Evolutionary conservation across 768 basidiomycete genomes (phyloP).

Genomic region (Lactifluus volemus): DNA sequence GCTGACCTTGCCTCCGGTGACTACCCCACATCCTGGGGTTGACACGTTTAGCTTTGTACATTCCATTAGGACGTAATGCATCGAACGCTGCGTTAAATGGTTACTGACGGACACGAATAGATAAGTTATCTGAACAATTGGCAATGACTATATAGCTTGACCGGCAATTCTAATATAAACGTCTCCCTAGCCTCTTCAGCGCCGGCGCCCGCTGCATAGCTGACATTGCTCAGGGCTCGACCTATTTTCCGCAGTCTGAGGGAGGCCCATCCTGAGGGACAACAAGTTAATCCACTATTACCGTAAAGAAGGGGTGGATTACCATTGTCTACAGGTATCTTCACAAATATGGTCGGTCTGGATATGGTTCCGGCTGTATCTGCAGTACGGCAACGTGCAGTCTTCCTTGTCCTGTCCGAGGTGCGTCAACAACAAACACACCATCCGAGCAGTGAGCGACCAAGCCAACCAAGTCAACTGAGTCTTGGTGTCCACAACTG

Average conservation of each 20-base stretch:
- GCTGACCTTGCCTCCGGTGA: neutral
- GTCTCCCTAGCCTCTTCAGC: neutral
- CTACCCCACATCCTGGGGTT: neutral
- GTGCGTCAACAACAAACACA: neutral
- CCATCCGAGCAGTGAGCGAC: neutral
- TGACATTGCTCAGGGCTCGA: conserved; percentile 3
- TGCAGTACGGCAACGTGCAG: conserved; percentile 3
- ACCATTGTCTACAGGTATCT: neutral
- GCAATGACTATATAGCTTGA: neutral
- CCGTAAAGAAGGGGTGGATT: neutral
- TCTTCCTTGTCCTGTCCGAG: neutral
- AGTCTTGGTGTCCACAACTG: conserved; percentile 12
- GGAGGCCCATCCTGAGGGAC: neutral
- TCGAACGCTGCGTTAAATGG: neutral
- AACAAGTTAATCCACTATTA: neutral
- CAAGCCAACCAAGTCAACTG: neutral
- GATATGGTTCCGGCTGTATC: conserved; percentile 5
- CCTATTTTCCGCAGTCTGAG: neutral
- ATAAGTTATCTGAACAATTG: neutral
- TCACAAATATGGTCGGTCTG: neutral
- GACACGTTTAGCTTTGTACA: neutral
- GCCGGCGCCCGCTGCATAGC: conserved; percentile 2
- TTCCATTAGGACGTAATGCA: neutral
- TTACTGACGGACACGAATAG: neutral
- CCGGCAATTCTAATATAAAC: neutral